Base-by-base conservation (phyloP, 805 yeast species). In the Yamadazyma paraphyllophila region DNA sequence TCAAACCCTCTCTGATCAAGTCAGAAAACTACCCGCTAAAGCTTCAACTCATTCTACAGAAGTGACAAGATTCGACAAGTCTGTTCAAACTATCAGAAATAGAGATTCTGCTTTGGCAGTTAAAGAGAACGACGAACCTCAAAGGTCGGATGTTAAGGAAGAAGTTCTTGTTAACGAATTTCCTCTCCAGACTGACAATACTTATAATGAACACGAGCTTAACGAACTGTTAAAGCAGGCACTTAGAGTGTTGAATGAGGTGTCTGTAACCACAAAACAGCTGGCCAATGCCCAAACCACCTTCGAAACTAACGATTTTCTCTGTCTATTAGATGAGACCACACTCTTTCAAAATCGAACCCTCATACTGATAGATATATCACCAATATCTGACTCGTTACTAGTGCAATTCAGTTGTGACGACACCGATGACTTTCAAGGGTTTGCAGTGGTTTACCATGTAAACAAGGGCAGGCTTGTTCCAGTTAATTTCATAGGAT, bases 361-460 rank as follows among this genome's bases (percentile, higher is more conserved):
- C 2, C 41, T 71, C 7, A 58, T 59, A 1, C 49, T 56, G 7
- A 46, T 73, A 2, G 71, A 65, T 16, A 61, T 70, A 62, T 67
- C 74, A 25, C 8, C 25, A 8, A 11, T 29, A 20, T 12, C 36
- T 7, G 24, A 35, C 9, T 17, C 11, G 25, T 4, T 45, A 11
- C 15, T 41, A 5, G 36, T 45, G 7, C 31, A 36, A 12, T 42
- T 40, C 39, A 31, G 30, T 17, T 36, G 36, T 39, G 20, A 15
- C 13, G 33, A 32, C 6, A 29, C 2, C 8, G 46, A 44, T 7
- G 50, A 49, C 7, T 50, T 53, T 13, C 55, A 57, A 7, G 71
- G 70, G 1, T 45, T 61, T 17, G 63, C 63, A 1, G 56, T 65
- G 10, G 43, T 70, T 15, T 77, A 74, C 67, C 70, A 68, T 46